A percentile compares a stretch with the other conserved stretches of the same genome.
These are phyloP conservation scores for Asterophora lycoperdoides DNA, from an alignment of 768 basidiomycete genomes.

Conservation along the genomic window DNA sequence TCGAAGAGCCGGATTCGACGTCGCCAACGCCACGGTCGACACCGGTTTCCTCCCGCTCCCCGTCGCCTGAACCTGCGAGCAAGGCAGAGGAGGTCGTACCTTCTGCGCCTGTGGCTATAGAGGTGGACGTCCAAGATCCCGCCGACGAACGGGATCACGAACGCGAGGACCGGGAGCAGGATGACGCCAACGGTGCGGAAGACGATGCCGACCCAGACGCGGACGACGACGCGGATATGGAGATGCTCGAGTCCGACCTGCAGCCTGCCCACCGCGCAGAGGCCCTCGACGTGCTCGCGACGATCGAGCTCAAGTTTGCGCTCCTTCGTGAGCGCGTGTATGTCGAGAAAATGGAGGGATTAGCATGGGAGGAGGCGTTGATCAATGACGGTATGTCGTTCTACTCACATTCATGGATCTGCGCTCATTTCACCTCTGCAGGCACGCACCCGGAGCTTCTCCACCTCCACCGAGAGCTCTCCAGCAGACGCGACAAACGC, in stretches of 20 bases:
- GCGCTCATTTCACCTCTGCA: constrained; percentile 24
- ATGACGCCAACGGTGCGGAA: constrained; percentile 18
- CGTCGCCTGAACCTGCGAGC: constrained; percentile 29
- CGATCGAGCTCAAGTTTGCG: constrained; percentile 92
- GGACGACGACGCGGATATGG: constrained; percentile 43
- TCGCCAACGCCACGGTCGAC: constrained; percentile 31
- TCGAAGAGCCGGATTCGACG: constrained; percentile 35
- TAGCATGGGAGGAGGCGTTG: constrained; percentile 84
- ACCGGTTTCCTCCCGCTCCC: constrained; percentile 38
- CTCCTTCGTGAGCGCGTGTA: constrained; percentile 82
- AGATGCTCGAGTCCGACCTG: constrained; percentile 56
- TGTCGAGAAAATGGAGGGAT: constrained; percentile 89
- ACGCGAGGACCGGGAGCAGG: constrained; percentile 29
- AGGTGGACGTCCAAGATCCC: constrained; percentile 20
- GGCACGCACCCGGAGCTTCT: constrained; percentile 84
- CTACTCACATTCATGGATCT: constrained; percentile 3
- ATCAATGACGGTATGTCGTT: constrained; percentile 62
- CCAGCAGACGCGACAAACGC: constrained; percentile 74
- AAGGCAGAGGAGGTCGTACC: constrained; percentile 1
- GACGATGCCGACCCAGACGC: constrained; percentile 29
- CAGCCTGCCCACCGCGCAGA: constrained; percentile 82
- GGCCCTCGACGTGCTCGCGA: constrained; percentile 81
- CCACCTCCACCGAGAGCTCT: constrained; percentile 75
- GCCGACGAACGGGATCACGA: constrained; percentile 28
- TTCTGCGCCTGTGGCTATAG: constrained; percentile 12